Evolutionary conservation across 306 rosid genomes (phyloP), one percentile per base, ranked within the genome.

Genomic region (Begonia loranthoides): DNA sequence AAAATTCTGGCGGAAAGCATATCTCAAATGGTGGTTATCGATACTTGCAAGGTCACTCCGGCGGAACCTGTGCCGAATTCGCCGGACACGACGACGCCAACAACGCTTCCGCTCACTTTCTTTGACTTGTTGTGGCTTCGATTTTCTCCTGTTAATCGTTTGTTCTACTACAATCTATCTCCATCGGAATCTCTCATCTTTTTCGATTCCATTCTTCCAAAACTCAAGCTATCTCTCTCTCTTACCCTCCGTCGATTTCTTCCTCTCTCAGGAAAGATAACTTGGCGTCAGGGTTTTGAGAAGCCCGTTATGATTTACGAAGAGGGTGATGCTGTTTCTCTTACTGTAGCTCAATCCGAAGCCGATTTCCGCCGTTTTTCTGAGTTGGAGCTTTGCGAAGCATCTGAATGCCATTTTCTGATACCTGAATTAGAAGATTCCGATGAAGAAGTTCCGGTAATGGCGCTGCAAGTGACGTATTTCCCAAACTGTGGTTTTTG

Each of bases 241-340:
- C 64, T 41, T 4, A 45, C 79, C 12, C 82, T 76, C 66, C 62
- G 55, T 14, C 63, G 56, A 60, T 76, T 65, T 13, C 49, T 63
- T 40, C 71, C 71, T 39, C 73, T 76, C 1, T 65, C 76, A 1
- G 76, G 76, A 1, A 72, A 59, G 5, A 48, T 76, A 1, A 9
- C 47, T 8, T 72, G 76, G 82, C 76, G 65, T 12, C 6, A 19
- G 0, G 45, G 45, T 5, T 61, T 55, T 0, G 4, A 57, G 0
- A 56, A 38, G 9, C 92, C 83, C 33, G 0, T 65, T 9, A 19
- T 80, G 1, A 52, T 70, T 16, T 72, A 55, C 49, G 51, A 34
- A 9, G 53, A 61, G 0, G 73, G 68, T 9, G 74, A 75, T 41
- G 49, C 62, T 9, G 70, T 75, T 24, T 69, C 77, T 0, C 38